Base-by-base conservation (phyloP, 2,329 filamentous ascomycete species). In the Penicillium sp. region DNA sequence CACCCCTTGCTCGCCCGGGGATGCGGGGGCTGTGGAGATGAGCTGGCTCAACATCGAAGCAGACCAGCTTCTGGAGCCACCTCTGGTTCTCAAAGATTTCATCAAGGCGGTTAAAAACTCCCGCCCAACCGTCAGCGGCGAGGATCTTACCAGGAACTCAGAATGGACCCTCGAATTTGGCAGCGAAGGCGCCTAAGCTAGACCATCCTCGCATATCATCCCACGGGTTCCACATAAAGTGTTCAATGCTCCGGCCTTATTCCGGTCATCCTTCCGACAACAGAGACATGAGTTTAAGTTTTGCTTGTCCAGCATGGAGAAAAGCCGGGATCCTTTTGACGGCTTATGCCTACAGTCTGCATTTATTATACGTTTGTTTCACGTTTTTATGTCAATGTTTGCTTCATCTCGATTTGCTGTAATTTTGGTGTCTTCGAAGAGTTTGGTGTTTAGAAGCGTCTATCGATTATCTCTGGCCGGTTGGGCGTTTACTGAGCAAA, bases 101-200 rank as follows among this genome's bases (percentile, higher is more conserved):
- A 82, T 95, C 71, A 91, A 93, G 73, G 93, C 94, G 1, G 89
- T 99, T 67, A 92, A 91, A 69, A 86, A 87, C 44, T 91, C 91
- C 47, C 81, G 94, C 68, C 94, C 94, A 21, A 97, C 94, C 0
- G 94, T 99, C 49, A 94, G 91, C 49, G 82, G 84, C 47, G 91
- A 92, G 47, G 95, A 99, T 71, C 82, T 99, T 43, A 83, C 86
- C 63, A 83, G 85, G 67, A 97, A 93, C 72, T 82, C 89, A 44
- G 92, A 97, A 43, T 99, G 94, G 94, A 99, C 94, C 9, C 84
- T 88, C 67, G 92, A 97, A 77, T 97, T 97, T 76, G 93, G 93
- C 53, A 96, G 91, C 71, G 93, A 97, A 73, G 93, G 93, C 16
- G 84, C 83, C 47, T 86, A 67, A 73, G 57, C 46, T 24, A 46